A percentile compares a stretch with the other conserved stretches of the same genome.
Conservation (phyloP, 2,329 filamentous ascomycete species). For the Madurella fahalii region DNA sequence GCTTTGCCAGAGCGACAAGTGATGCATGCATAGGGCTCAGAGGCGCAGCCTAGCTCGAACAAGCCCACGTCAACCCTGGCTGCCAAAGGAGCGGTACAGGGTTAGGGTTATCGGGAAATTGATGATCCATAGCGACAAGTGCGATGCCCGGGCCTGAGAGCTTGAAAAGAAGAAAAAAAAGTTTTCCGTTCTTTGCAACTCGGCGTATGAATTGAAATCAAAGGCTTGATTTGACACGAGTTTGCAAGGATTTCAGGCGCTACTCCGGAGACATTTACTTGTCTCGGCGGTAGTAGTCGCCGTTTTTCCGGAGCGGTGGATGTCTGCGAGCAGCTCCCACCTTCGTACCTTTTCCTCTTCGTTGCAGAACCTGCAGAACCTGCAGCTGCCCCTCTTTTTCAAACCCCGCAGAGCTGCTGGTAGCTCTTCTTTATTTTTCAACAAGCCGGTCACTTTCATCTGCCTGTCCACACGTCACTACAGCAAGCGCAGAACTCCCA, state of each 20-base stretch:
- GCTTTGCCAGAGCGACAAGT: no score
- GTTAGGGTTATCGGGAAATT: no score
- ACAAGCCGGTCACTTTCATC: constrained; percentile 45
- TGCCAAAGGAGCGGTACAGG: no score
- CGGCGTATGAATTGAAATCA: no score
- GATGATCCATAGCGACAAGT: no score
- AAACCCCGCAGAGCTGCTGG: constrained; percentile 47
- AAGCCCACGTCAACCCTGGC: no score
- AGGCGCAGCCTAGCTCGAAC: no score
- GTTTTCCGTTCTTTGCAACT: no score
- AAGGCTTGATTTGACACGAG: not conserved
- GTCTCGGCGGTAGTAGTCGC: constrained; percentile 8
- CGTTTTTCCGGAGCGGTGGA: no score
- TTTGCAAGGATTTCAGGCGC: not conserved
- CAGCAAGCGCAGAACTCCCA: constrained; percentile 55
- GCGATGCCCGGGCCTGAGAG: no score
- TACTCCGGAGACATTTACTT: constrained; percentile 10
- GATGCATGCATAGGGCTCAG: no score
- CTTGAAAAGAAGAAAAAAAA: no score
- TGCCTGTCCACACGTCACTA: constrained; percentile 51
- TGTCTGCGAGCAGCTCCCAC: not conserved
- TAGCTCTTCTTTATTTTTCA: constrained; percentile 58
- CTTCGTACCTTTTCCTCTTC: constrained; percentile 24
- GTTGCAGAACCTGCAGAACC: constrained; percentile 2
- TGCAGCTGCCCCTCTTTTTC: constrained; percentile 22